These are phyloP conservation scores for Aegilops sharonensis DNA, from an alignment of 176 grass and related monocot species.

Conservation along the genomic window DNA sequence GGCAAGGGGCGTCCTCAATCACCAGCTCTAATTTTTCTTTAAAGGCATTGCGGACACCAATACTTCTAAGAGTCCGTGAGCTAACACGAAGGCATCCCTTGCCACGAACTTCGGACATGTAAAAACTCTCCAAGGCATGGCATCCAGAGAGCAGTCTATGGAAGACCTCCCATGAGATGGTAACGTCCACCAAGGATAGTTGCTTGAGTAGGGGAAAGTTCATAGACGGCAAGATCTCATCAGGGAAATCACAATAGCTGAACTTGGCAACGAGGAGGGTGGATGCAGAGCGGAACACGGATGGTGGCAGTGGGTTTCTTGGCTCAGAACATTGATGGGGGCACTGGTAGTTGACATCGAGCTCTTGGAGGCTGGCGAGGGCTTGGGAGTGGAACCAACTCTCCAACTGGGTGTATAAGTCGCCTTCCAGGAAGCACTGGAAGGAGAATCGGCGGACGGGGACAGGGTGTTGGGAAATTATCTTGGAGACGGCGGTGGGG, in stretches of 20 bases:
- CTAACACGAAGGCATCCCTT: neutral
- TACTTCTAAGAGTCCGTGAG: neutral
- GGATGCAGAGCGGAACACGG: neutral
- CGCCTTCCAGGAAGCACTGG: too few species aligned
- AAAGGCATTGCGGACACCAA: neutral
- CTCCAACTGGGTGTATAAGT: too few species aligned
- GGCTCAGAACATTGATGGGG: too few species aligned
- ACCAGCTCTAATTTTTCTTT: too few species aligned
- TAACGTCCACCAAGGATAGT: neutral
- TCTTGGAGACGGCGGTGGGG: too few species aligned
- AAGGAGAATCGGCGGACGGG: too few species aligned
- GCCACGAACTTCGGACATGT: neutral
- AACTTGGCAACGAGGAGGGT: neutral
- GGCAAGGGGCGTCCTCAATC: too few species aligned
- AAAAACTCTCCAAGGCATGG: neutral
- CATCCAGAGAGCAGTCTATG: neutral
- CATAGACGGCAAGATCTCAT: neutral
- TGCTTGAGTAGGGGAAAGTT: neutral
- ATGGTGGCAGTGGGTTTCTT: neutral
- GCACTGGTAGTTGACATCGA: too few species aligned
- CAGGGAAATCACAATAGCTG: neutral
- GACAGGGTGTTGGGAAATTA: too few species aligned
- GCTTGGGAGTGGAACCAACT: too few species aligned
- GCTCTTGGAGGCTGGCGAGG: too few species aligned
- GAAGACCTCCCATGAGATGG: neutral